Percentiles rank a stretch among this genome's conserved stretches.
Conservation (phyloP, 2,329 filamentous ascomycete species). For the Fusarium sacchari region DNA sequence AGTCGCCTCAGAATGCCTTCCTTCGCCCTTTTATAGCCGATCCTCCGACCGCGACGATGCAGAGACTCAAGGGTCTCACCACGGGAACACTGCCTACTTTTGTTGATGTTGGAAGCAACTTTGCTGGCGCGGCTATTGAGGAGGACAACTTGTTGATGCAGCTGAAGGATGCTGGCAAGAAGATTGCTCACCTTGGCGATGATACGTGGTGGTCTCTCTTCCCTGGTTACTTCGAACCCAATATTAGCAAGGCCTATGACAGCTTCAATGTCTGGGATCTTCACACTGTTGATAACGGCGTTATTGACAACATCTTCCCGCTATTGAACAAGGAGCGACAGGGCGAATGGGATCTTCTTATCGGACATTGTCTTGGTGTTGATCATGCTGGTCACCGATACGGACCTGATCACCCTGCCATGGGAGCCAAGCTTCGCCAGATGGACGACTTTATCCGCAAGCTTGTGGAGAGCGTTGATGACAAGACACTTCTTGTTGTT, state of each 20-base stretch:
- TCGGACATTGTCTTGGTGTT: constrained; percentile 93
- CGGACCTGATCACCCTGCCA: constrained; percentile 90
- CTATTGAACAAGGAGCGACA: constrained; percentile 73
- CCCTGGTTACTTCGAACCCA: constrained; percentile 89
- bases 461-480: constrained; percentile 77
- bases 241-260: constrained; percentile 89
- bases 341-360: constrained; percentile 88
- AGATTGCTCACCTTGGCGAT: constrained; percentile 93
- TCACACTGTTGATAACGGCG: constrained; percentile 95
- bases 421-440: constrained; percentile 88
- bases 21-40: constrained; percentile 96
- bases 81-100: constrained; percentile 96
- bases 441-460: constrained; percentile 86
- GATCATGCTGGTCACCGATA: constrained; percentile 98
- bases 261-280: constrained; percentile 99
- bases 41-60: constrained; percentile 91
- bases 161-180: constrained; percentile 71
- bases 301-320: constrained; percentile 89
- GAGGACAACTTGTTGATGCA: constrained; percentile 84
- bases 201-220: constrained; percentile 97
- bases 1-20: constrained; percentile 83
- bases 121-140: constrained; percentile 93
- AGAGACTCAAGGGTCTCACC: constrained; percentile 91
- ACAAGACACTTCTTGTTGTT: constrained; percentile 87
- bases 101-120: constrained; percentile 92